Base-by-base conservation (phyloP, 1,139 yeast genomes). In the Martiniozyma asiatica region DNA sequence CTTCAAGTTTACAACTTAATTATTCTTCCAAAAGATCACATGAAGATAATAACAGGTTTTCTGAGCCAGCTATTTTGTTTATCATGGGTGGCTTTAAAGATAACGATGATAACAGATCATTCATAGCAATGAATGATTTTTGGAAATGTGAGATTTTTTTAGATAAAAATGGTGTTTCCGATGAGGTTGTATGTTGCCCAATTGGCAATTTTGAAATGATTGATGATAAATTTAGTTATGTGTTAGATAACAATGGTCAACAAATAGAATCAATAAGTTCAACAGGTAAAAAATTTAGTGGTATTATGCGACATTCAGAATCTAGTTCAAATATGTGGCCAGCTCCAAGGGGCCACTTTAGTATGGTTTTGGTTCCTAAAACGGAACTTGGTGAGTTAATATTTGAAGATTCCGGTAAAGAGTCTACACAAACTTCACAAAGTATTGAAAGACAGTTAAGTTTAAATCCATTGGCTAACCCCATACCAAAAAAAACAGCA, bases 61-160 rank as follows among this genome's bases (percentile, higher is more conserved):
- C 41, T 5, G 37, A 38, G 13, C 53, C 53, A 3, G 53, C 57
- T 5, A 36, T 45, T 5, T 22, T 58, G 1, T 50, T 57, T 26
- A 53, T 64, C 4, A 59, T 61, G 56, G 71, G 69, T 12, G 72
- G 71, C 0, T 65, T 59, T 36, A 40, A 38, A 23, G 25, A 37
- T 19, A 38, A 31, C 15, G 40, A 36, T 20, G 37, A 45, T 2
- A 35, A 39, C 2, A 37, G 31, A 17, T 11, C 33, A 4, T 64
- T 57, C 36, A 51, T 56, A 22, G 59, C 69, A 2, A 45, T 64
- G 41, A 56, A 58, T 35, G 71, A 65, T 42, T 39, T 66, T 31
- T 67, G 72, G 72, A 59, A 55, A 38, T 50, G 64, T 20, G 67
- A 64, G 33, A 36, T 65, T 2, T 51, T 58, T 5, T 50, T 61